Evolutionary conservation across 192 early-diverging fungal species (phyloP), one percentile per base, ranked within the genome.

Genomic region (Coemansia sp.): DNA sequence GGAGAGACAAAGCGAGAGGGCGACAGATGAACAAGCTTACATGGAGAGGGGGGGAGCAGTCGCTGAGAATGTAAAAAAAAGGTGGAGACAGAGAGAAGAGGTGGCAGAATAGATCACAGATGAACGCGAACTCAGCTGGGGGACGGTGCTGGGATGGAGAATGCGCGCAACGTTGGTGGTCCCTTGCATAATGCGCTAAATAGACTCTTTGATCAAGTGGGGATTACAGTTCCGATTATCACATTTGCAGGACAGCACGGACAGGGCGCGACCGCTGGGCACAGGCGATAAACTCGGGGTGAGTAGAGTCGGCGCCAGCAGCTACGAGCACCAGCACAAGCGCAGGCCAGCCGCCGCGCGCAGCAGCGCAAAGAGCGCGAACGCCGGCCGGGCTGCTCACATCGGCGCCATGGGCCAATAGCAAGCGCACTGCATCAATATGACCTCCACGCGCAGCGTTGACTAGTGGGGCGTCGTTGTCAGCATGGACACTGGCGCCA

Each of bases 311-410:
- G 40, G 78, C 85, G 18, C 85, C 81, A 2, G 74, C 74, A 8
- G 51, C 59, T 22, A 77, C 61, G 15, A 86, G 81, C 59, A 59
- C 68, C 29, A 54, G 36, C 0, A 86, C 85, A 22, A 80, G 75
- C n/a, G 46, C 65, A n/a, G 60, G 47, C 74, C 82, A 83, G 11
- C 74, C 77, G 33, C 73, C 76, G 0, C 85, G 73, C 29, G 76
- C 78, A 3, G 85, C 80, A 12, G 79, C 75, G 11, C 74, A 71
- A 41, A 86, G 63, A 22, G 82, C 74, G 63, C 60, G 47, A 0
- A 61, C 43, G 38, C 86, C 83, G 31, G 66, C 60, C 0, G 31
- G 22, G 16, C 71, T 72, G 2, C 51, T 55, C 4, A 68, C 76
- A 47, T 60, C 41, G 12, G 80, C 74, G 1, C 80, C 80, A 12